These are phyloP conservation scores for Euphorbia lathyris DNA, from an alignment of 345 rosid species.

Conservation along the genomic window DNA sequence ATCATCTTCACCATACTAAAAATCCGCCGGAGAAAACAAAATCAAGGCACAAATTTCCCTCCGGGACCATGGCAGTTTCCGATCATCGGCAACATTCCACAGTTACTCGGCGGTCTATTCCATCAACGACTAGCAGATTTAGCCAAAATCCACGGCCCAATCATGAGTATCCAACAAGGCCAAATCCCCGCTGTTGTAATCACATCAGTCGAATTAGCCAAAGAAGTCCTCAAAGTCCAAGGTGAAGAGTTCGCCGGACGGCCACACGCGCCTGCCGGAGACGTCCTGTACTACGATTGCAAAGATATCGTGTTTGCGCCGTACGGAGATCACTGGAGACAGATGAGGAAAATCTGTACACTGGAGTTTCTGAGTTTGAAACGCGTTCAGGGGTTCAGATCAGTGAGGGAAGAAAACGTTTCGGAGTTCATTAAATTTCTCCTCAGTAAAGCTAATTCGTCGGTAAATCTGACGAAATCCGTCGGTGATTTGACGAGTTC, in stretches of 20 bases:
- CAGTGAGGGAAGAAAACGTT: constrained; percentile 7
- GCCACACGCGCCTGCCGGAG: neutral
- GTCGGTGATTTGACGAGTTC: constrained; percentile 6
- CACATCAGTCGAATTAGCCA: neutral
- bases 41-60: neutral
- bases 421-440: neutral
- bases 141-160: neutral
- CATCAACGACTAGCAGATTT: neutral
- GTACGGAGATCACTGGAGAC: neutral
- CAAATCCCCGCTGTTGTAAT: neutral
- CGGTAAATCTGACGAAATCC: constrained; percentile 20
- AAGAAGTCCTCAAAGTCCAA: neutral
- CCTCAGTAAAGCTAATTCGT: neutral
- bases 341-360: neutral
- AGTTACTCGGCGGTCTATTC: neutral
- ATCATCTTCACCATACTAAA: neutral
- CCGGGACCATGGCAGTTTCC: neutral
- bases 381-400: neutral
- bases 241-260: neutral
- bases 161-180: neutral
- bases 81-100: neutral
- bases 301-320: neutral
- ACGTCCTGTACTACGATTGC: neutral
- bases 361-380: neutral
- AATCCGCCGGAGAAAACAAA: neutral